Evolutionary conservation across 805 yeast genomes (phyloP).

Genomic region (Metschnikowia shivogae): DNA sequence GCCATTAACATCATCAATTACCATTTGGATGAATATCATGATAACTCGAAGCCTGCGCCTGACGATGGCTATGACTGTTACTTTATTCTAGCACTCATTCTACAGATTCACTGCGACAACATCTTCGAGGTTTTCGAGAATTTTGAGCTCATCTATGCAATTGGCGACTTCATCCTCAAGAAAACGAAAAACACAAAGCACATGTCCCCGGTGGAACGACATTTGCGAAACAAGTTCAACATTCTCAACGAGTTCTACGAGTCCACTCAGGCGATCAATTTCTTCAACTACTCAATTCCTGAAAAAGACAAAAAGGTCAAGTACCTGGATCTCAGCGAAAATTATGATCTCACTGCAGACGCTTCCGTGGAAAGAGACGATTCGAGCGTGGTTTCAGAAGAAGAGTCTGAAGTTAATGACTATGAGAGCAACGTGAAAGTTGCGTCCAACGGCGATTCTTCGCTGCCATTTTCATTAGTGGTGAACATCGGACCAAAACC

Average conservation of each 20-base stretch:
- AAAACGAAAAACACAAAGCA: conserved; percentile 16
- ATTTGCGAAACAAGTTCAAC: conserved; percentile 27
- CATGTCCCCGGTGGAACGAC: conserved; percentile 17
- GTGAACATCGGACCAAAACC: conserved; percentile 19
- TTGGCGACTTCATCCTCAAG: conserved; percentile 33
- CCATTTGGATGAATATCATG: conserved; percentile 41
- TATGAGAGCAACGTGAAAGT: conserved; percentile 9
- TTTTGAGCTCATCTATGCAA: conserved; percentile 37
- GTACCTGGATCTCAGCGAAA: conserved; percentile 43
- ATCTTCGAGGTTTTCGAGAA: conserved; percentile 40
- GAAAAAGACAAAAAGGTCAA: conserved; percentile 33
- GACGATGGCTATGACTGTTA: conserved; percentile 29
- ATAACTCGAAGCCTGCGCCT: conserved; percentile 14
- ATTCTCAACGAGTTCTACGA: conserved; percentile 37
- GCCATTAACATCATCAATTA: conserved; percentile 33
- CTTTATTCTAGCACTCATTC: conserved; percentile 32
- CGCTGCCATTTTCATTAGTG: conserved; percentile 23
- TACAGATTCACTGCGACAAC: conserved; percentile 37
- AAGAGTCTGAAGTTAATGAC: conserved; percentile 16
- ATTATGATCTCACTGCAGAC: conserved; percentile 27
- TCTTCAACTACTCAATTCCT: conserved; percentile 41
- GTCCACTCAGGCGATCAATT: conserved; percentile 48
- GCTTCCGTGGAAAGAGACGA: conserved; percentile 1
- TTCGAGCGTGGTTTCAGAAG: conserved; percentile 10
- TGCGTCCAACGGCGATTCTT: conserved; percentile 13